phyloP scores from a whole-genome alignment of 208 protist species.

The Trypanosoma boissoni region DNA sequence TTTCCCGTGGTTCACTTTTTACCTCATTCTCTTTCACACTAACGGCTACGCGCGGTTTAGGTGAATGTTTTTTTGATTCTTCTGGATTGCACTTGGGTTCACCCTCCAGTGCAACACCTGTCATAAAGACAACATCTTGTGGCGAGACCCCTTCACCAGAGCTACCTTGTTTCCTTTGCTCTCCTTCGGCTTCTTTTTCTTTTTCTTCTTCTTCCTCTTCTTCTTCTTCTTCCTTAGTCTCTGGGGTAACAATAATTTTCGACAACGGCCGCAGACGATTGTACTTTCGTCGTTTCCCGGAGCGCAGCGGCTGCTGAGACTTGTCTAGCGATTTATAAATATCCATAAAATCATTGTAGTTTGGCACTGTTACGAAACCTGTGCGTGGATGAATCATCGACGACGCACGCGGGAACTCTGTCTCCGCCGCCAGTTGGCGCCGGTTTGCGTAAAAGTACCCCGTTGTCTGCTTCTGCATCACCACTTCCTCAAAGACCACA shows the following conservation, averaged over 20 bases:
- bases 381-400: constrained; percentile 24
- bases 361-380: constrained; percentile 75
- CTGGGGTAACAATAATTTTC: no score
- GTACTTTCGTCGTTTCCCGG: no score
- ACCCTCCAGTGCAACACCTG: constrained; percentile 24
- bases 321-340: constrained; percentile 53
- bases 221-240: constrained; percentile 7
- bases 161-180: not conserved
- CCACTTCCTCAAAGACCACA: constrained; percentile 49
- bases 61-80: no score
- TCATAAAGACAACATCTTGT: constrained; percentile 29
- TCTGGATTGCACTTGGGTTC: no score
- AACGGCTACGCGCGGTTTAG: no score
- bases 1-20: no score
- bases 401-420: constrained; percentile 4
- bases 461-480: constrained; percentile 55
- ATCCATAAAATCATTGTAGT: constrained; percentile 87
- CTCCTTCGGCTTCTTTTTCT: not conserved
- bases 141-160: constrained; percentile 1
- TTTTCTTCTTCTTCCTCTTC: not conserved
- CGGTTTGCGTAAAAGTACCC: constrained; percentile 64
- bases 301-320: not conserved
- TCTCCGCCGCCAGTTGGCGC: constrained; percentile 22
- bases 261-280: no score
- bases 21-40: no score